These are phyloP conservation scores for Rosa multiflora DNA, from an alignment of 306 rosid species.

Conservation along the genomic window DNA sequence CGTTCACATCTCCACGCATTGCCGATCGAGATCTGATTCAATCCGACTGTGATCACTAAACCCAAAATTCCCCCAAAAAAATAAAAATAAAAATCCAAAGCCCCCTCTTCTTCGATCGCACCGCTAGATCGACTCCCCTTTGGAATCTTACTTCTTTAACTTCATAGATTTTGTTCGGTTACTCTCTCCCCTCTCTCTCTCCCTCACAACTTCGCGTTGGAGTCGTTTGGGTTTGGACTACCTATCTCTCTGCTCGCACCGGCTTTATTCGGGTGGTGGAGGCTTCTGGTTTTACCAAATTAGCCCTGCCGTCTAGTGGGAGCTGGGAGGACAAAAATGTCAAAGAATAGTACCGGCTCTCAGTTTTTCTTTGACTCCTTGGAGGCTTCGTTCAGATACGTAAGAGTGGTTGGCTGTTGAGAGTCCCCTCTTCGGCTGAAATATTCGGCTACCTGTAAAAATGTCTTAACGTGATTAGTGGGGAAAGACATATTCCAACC, in stretches of 20 bases:
- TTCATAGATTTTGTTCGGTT: background rate
- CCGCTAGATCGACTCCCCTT: background rate
- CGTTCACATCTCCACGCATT: conserved; percentile 41
- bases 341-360: background rate
- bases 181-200: background rate
- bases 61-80: too few species aligned
- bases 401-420: background rate
- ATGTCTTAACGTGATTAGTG: background rate
- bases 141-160: background rate
- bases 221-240: background rate
- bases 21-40: background rate
- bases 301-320: background rate
- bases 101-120: background rate
- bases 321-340: background rate
- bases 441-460: background rate
- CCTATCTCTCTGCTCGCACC: background rate
- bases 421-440: background rate
- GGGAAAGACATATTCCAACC: background rate
- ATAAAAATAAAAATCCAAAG: background rate
- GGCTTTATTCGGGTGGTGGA: background rate
- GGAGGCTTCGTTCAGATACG: background rate
- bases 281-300: background rate
- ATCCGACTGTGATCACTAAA: background rate
- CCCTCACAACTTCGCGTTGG: background rate
- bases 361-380: background rate